phyloP scores from a whole-genome alignment of 2,329 filamentous ascomycete genomes.

The Monascus ruber region DNA sequence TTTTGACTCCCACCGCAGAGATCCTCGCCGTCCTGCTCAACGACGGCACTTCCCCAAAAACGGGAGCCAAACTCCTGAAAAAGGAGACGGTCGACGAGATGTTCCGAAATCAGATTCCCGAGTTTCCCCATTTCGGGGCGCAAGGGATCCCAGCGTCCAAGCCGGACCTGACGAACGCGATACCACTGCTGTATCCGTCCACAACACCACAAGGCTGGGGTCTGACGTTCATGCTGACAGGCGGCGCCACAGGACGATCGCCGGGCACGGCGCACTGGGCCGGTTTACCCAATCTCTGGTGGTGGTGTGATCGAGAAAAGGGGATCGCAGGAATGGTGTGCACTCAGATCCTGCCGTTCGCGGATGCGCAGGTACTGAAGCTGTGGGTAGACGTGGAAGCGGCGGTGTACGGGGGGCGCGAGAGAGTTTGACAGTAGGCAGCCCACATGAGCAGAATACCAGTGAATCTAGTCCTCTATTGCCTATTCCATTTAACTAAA shows the following conservation, averaged over 20 bases:
- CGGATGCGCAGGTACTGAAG: conserved; percentile 28
- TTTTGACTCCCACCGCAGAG: conserved; percentile 24
- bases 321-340: conserved; percentile 45
- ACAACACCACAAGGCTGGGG: conserved; percentile 53
- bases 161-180: conserved; percentile 36
- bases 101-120: conserved; percentile 52
- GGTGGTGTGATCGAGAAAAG: conserved; percentile 52
- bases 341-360: conserved; percentile 43
- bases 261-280: conserved; percentile 45
- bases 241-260: conserved; percentile 42
- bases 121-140: conserved; percentile 43
- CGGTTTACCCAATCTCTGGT: conserved; percentile 49
- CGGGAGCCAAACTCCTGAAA: conserved; percentile 43
- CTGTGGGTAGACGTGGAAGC: conserved; percentile 33
- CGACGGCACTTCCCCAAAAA: conserved; percentile 49
- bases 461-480: too few relatives aligned
- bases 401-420: conserved; percentile 22
- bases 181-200: conserved; percentile 41
- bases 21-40: conserved; percentile 54
- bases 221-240: conserved; percentile 46
- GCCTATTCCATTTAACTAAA: too few relatives aligned
- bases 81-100: conserved; percentile 50
- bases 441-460: too few relatives aligned
- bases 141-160: conserved; percentile 37
- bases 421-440: too few relatives aligned